A percentile compares a stretch with the other conserved stretches of the same genome.
Evolutionary conservation across 1,139 yeast species (phyloP).

Genomic region (Taiozyma sp.): DNA sequence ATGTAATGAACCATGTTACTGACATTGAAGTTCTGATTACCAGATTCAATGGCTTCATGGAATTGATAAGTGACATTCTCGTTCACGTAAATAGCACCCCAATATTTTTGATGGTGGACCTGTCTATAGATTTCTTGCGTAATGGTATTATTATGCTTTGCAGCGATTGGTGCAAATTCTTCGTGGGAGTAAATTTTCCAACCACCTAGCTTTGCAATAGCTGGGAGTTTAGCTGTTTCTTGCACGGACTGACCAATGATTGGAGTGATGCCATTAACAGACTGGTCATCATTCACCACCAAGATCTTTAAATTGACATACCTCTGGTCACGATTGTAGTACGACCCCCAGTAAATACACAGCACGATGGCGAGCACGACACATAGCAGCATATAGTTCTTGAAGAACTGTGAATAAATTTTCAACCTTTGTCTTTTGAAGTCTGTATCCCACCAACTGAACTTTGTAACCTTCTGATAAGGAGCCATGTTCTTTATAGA

Average conservation of each 20-base stretch:
- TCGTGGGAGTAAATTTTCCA: slow-evolving; percentile 32
- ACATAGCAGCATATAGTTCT: slow-evolving; percentile 17
- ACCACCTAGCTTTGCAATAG: slow-evolving; percentile 29
- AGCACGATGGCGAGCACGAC: slow-evolving; percentile 23
- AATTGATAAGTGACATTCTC: slow-evolving; percentile 39
- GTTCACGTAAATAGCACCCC: slow-evolving; percentile 48
- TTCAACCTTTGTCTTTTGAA: slow-evolving; percentile 18
- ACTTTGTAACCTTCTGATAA: slow-evolving; percentile 14
- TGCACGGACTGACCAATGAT: slow-evolving; percentile 34
- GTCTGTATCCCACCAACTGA: slow-evolving; percentile 20
- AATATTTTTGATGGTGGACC: slow-evolving; percentile 45
- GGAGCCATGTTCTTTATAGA: slow-evolving; percentile 11
- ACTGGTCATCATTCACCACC: slow-evolving; percentile 41
- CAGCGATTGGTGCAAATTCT: slow-evolving; percentile 9
- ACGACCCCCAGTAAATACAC: slow-evolving; percentile 57
- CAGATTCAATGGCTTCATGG: slow-evolving; percentile 29
- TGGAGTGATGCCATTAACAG: slow-evolving; percentile 24
- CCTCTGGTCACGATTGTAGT: slow-evolving; percentile 37
- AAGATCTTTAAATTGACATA: slow-evolving; percentile 38
- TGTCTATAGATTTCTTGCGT: slow-evolving; percentile 22
- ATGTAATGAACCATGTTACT: slow-evolving; percentile 30
- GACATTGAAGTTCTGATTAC: slow-evolving; percentile 22
- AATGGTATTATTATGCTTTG: slow-evolving; percentile 8
- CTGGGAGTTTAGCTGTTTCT: slow-evolving; percentile 24
- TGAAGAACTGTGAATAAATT: slow-evolving; percentile 14